These are phyloP conservation scores for Didymella pinodella DNA, from an alignment of 2,329 filamentous ascomycete genomes.

Conservation along the genomic window DNA sequence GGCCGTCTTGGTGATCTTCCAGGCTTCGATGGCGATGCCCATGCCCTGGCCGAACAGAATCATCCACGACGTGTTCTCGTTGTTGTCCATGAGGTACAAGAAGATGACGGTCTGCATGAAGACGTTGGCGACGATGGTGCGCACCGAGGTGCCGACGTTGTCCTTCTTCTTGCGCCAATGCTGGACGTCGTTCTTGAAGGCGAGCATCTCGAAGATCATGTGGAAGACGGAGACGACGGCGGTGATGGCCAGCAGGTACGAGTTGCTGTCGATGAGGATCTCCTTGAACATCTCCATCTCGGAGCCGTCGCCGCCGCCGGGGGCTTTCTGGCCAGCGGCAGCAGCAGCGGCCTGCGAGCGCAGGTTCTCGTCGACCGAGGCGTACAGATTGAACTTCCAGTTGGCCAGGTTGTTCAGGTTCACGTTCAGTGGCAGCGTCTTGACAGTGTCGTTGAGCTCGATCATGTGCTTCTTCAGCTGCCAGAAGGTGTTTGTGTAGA, in stretches of 20 bases:
- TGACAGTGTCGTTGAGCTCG: conserved; percentile 87
- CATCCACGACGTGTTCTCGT: conserved; percentile 98
- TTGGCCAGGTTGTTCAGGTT: conserved; percentile 79
- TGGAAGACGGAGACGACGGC: conserved; percentile 85
- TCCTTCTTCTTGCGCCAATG: conserved; percentile 99
- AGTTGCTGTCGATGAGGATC: conserved; percentile 91
- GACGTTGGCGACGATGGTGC: conserved; percentile 94
- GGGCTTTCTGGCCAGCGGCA: conserved; percentile 72
- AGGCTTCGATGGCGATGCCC: conserved; percentile 79
- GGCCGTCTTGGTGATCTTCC: conserved; percentile 97
- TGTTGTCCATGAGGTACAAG: conserved; percentile 96
- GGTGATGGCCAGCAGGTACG: conserved; percentile 86
- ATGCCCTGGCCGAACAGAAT: conserved; percentile 92
- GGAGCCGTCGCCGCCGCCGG: conserved; percentile 84
- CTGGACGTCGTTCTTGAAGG: conserved; percentile 95
- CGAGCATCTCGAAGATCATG: conserved; percentile 93
- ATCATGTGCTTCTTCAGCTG: conserved; percentile 92
- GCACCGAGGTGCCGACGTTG: conserved; percentile 93
- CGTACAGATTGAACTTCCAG: conserved; percentile 90
- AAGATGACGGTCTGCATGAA: conserved; percentile 98
- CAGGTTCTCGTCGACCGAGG: conserved; percentile 84
- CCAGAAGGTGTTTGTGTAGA: conserved; percentile 98
- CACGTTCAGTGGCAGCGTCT: conserved; percentile 80
- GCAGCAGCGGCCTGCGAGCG: conserved; percentile 83
- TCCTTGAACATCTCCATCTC: conserved; percentile 99